Conservation (phyloP, 495 filamentous ascomycete species). For the Poronia punctata region DNA sequence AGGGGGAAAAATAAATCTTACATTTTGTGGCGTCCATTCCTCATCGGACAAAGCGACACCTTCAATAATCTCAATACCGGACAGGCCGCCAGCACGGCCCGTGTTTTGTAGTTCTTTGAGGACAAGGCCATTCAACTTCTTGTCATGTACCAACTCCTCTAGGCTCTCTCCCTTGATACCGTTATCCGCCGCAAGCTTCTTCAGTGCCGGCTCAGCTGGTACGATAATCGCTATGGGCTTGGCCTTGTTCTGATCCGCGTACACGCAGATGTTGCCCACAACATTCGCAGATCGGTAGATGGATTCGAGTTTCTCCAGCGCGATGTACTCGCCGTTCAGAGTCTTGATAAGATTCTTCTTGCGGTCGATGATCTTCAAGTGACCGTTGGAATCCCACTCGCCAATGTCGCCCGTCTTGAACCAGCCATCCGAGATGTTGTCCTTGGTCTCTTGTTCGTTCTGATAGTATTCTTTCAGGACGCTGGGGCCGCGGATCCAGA, state of each 20-base stretch:
- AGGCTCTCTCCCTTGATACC: slow-evolving; percentile 62
- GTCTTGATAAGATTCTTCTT: slow-evolving; percentile 99
- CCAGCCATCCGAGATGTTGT: slow-evolving; percentile 75
- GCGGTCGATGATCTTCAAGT: slow-evolving; percentile 85
- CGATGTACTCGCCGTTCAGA: slow-evolving; percentile 93
- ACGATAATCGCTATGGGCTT: slow-evolving; percentile 95
- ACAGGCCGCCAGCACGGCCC: slow-evolving; percentile 69
- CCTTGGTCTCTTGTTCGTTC: slow-evolving; percentile 78
- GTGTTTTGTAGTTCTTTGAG: slow-evolving; percentile 72
- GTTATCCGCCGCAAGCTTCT: slow-evolving; percentile 70
- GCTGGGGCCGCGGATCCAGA: slow-evolving; percentile 80
- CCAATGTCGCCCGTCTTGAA: slow-evolving; percentile 96
- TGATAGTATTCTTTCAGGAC: slow-evolving; percentile 71
- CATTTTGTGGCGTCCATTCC: slow-evolving; percentile 96
- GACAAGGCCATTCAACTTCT: slow-evolving; percentile 72
- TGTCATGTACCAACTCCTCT: slow-evolving; percentile 75
- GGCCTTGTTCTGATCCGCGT: slow-evolving; percentile 69
- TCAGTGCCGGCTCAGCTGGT: slow-evolving; percentile 74
- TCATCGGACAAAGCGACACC: slow-evolving; percentile 91
- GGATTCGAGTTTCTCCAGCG: slow-evolving; percentile 96
- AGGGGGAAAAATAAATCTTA: slow-evolving; percentile 42
- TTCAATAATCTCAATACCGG: slow-evolving; percentile 84
- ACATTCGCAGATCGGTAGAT: slow-evolving; percentile 80
- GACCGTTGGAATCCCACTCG: slow-evolving; percentile 75
- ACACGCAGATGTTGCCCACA: slow-evolving; percentile 92